Conservation (phyloP, 140 eudicot species). For the Anethum foeniculum region DNA sequence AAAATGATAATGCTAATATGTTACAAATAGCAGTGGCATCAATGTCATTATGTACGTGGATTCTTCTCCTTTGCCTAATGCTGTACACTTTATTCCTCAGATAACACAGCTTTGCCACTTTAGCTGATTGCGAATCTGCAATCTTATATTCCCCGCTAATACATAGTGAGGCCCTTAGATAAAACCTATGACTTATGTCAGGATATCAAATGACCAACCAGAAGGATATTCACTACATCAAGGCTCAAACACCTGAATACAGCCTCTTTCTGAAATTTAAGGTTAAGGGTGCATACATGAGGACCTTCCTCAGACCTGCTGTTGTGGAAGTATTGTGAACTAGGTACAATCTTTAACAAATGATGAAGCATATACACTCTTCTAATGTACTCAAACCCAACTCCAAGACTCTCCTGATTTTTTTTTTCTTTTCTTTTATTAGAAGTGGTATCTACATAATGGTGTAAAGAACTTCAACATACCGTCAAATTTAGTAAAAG, state of each 20-base stretch:
- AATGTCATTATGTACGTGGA: neutral
- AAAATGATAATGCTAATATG: neutral
- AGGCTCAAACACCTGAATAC: neutral
- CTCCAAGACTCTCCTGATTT: neutral
- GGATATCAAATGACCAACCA: neutral
- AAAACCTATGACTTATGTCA: neutral
- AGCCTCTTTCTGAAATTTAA: neutral
- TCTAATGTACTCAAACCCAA: neutral
- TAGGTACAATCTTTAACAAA: neutral
- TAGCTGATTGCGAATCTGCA: neutral
- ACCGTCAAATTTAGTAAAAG: conserved; percentile 37
- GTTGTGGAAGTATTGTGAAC: neutral
- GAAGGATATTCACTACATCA: neutral
- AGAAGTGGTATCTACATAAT: neutral
- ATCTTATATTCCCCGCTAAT: neutral
- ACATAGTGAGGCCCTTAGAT: neutral
- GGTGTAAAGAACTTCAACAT: neutral
- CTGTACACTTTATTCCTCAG: neutral
- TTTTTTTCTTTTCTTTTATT: neutral
- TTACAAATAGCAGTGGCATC: neutral
- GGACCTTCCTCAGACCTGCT: neutral
- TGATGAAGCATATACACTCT: neutral
- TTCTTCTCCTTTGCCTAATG: neutral
- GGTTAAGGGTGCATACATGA: neutral
- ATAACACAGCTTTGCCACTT: neutral